Evolutionary conservation across 2,329 filamentous ascomycete genomes (phyloP).

Genomic region (Conoideocrella luteorostrata): DNA sequence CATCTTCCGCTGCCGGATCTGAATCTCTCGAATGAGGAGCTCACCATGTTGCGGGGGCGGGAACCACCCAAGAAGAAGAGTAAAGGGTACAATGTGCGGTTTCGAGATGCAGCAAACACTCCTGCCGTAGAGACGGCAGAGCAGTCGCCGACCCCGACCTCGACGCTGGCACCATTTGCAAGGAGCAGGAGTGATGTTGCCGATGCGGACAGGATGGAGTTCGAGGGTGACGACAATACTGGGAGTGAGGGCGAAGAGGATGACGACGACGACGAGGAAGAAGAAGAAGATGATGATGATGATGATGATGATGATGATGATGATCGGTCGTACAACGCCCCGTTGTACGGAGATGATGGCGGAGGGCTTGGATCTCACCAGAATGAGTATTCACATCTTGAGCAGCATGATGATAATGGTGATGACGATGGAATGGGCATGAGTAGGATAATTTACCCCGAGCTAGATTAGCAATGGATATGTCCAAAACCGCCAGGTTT

Average conservation of each 20-base stretch:
- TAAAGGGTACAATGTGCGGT: constrained; percentile 27
- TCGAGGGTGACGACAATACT: constrained; percentile 17
- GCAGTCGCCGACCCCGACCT: constrained; percentile 10
- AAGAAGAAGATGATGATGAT: constrained; percentile 21
- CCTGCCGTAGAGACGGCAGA: constrained; percentile 12
- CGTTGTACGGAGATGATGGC: neutral
- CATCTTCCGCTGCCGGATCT: constrained; percentile 29
- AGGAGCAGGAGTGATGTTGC: constrained; percentile 5
- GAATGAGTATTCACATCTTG: too few species aligned
- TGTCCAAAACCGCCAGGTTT: too few species aligned
- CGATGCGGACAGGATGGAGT: constrained; percentile 7
- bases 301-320: constrained; percentile 18
- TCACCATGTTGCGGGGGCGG: constrained; percentile 26
- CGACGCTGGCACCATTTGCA: constrained; percentile 6
- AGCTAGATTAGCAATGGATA: constrained; percentile 12
- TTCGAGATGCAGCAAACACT: constrained; percentile 18
- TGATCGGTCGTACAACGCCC: constrained; percentile 16
- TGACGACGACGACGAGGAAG: constrained; percentile 19
- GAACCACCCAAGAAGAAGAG: constrained; percentile 30
- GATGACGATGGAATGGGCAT: constrained; percentile 9
- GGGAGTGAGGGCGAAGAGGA: constrained; percentile 11
- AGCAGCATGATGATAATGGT: constrained; percentile 10
- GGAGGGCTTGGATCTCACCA: constrained; percentile 2
- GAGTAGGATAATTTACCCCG: constrained; percentile 9
- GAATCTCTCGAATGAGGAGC: constrained; percentile 28